Base-by-base conservation (phyloP, 768 basidiomycete species). In the Termitomyces sp. region DNA sequence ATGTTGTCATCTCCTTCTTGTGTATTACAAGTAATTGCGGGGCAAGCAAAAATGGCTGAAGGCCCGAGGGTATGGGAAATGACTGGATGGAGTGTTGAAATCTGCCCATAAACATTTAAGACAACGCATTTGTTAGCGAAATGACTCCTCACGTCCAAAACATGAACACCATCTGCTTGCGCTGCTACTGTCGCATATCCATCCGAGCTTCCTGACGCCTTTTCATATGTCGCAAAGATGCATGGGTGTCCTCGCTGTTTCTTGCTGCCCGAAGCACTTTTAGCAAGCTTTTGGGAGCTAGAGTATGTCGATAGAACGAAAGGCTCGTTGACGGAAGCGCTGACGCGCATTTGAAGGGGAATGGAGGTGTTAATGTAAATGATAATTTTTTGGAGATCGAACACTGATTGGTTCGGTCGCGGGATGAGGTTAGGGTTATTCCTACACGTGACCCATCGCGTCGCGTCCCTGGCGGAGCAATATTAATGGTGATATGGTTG, bases 121-220 rank as follows among this genome's bases (percentile, higher is more conserved):
- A 35, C 53, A 45, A 41, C 54, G 35, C 9, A 12, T 54, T 10
- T 46, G 42, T 23, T n/a, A 16, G 9, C 12, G 17, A 38, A 59
- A 48, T 49, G 54, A 32, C 34, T 19, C 75, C 80, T 63, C 65
- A 91, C 90, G 68, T 92, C 86, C 57, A 89, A 69, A 44, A 92
- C 67, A 70, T 92, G 89, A 38, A 92, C 73, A 31, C 90, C 90
- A 55, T 92, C 89, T 60, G 79, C 81, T 59, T 90, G 88, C 12
- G 78, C 85, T 14, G 87, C 80, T 54, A 89, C 77, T 0, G 87
- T 87, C 41, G 81, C 85, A 75, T 79, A 80, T 27, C 83, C 81
- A 38, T 87, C 83, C 42, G 71, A 66, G 44, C 67, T 74, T 47
- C 66, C 63, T 45, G 69, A 67, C 14, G 71, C 64, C 40, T 66